These are phyloP conservation scores for Chamaecyparis obtusa DNA, from an alignment of 75 land plant species.

Conservation along the genomic window DNA sequence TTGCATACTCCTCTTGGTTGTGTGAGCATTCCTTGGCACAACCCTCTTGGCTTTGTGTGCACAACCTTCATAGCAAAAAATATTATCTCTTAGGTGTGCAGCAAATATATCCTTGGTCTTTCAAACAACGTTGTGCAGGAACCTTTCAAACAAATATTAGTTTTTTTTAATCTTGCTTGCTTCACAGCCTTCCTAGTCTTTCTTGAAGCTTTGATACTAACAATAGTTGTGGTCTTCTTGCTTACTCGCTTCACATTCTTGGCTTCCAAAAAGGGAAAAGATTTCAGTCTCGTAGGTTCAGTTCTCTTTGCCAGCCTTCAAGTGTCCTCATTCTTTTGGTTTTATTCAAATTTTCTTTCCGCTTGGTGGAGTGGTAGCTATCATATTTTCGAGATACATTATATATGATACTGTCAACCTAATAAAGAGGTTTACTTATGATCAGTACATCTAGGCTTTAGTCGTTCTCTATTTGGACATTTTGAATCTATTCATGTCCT, in stretches of 20 bases:
- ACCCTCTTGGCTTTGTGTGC: too few species aligned
- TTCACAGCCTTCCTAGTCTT: too few species aligned
- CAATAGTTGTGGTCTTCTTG: constrained; percentile 65
- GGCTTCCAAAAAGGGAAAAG: constrained; percentile 89
- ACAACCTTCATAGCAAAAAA: too few species aligned
- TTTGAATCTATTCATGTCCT: constrained; percentile 75
- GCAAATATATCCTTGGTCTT: too few species aligned
- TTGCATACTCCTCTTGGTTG: too few species aligned
- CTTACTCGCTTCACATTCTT: constrained; percentile 93
- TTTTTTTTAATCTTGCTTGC: too few species aligned
- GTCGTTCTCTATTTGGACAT: constrained; percentile 88
- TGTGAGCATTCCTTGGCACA: too few species aligned
- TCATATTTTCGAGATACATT: constrained; percentile 78
- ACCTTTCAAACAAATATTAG: too few species aligned
- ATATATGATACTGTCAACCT: constrained; percentile 88
- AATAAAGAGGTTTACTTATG: constrained; percentile 85
- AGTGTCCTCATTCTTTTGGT: constrained; percentile 64
- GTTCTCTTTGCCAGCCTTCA: constrained; percentile 67
- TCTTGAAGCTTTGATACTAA: constrained; percentile 81
- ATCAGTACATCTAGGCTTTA: constrained; percentile 91
- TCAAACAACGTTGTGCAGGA: too few species aligned
- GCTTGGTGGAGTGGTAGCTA: constrained; percentile 70
- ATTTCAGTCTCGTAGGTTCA: constrained; percentile 87
- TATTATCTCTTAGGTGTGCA: too few species aligned
- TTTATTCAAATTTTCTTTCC: constrained; percentile 89